Evolutionary conservation across 495 filamentous ascomycete species (phyloP).

Genomic region (Neurospora sp.): DNA sequence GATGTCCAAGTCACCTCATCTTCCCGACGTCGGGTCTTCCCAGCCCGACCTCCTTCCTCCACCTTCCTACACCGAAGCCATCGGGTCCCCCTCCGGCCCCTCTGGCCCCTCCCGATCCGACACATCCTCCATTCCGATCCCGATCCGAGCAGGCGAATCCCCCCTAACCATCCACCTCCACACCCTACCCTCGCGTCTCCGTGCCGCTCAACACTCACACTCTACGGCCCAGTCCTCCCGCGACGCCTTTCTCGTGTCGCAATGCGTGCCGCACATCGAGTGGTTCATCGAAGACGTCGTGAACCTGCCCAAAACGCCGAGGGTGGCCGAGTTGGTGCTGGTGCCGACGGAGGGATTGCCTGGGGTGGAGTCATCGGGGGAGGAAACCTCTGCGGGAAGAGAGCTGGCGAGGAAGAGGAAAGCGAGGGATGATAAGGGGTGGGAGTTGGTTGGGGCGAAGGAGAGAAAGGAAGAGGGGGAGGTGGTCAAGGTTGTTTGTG

Average conservation of each 20-base stretch:
- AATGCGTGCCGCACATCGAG: slow-evolving; percentile 27
- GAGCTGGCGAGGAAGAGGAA: slow-evolving; percentile 16
- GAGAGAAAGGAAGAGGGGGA: slow-evolving; percentile 31
- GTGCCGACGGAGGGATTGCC: slow-evolving; percentile 29
- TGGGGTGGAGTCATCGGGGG: slow-evolving; percentile 3
- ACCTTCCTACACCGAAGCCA: slow-evolving; percentile 29
- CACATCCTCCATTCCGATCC: slow-evolving; percentile 6
- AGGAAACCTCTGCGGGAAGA: slow-evolving; percentile 24
- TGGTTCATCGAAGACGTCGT: slow-evolving; percentile 27
- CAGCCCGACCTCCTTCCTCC: slow-evolving; percentile 4
- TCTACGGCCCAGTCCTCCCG: slow-evolving; percentile 18
- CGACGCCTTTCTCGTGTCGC: slow-evolving; percentile 25
- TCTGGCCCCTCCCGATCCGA: not conserved
- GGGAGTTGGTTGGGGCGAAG: slow-evolving; percentile 22
- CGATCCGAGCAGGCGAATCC: slow-evolving; percentile 10
- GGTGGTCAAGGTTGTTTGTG: slow-evolving; percentile 21
- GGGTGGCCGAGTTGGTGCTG: slow-evolving; percentile 27
- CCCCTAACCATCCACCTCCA: slow-evolving; percentile 30
- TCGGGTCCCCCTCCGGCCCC: not conserved
- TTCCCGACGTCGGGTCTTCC: not conserved
- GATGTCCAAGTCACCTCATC: not conserved
- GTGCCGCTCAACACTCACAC: slow-evolving; percentile 19
- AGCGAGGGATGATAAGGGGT: slow-evolving; percentile 21
- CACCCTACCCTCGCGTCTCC: slow-evolving; percentile 30
- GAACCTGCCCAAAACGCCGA: slow-evolving; percentile 5